These are phyloP conservation scores for Yamadazyma tumulicola DNA, from an alignment of 805 yeast species.

Conservation along the genomic window DNA sequence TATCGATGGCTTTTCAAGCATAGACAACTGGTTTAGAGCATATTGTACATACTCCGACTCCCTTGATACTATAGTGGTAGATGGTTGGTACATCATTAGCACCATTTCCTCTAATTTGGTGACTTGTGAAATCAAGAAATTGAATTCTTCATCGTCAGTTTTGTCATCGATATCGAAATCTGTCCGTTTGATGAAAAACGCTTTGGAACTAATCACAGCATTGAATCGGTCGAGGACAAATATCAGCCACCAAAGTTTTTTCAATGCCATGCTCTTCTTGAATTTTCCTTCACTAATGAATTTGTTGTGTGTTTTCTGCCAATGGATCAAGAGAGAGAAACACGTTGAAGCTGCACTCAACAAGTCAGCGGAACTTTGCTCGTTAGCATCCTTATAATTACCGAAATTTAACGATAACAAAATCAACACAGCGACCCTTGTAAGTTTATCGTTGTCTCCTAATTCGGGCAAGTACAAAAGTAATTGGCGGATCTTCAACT, in stretches of 20 bases:
- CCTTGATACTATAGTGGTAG: no score
- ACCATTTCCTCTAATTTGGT: slow-evolving; percentile 6
- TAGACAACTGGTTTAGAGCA: no score
- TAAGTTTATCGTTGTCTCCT: slow-evolving; percentile 29
- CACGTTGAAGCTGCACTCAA: slow-evolving; percentile 20
- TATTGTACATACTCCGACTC: no score
- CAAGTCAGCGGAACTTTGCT: slow-evolving; percentile 27
- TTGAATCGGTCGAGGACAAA: slow-evolving; percentile 31
- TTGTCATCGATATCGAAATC: slow-evolving; percentile 23
- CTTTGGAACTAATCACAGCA: slow-evolving; percentile 24
- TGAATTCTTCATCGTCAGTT: slow-evolving; percentile 4
- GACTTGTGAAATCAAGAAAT: neutral
- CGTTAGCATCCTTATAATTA: slow-evolving; percentile 25
- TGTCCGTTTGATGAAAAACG: slow-evolving; percentile 24
- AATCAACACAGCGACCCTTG: slow-evolving; percentile 17
- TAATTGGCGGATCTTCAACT: slow-evolving; percentile 32
- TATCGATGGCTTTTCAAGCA: no score
- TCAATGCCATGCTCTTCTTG: slow-evolving; percentile 15
- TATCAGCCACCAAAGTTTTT: slow-evolving; percentile 33
- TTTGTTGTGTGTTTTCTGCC: slow-evolving; percentile 5
- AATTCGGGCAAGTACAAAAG: slow-evolving; percentile 23
- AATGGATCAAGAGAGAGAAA: slow-evolving; percentile 10
- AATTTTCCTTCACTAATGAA: slow-evolving; percentile 3
- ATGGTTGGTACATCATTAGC: slow-evolving; percentile 11
- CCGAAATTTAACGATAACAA: slow-evolving; percentile 25